A percentile compares a stretch with the other conserved stretches of the same genome.
These are phyloP conservation scores for Amaranthus palmeri DNA, from an alignment of 148 eudicot genomes.

Conservation along the genomic window DNA sequence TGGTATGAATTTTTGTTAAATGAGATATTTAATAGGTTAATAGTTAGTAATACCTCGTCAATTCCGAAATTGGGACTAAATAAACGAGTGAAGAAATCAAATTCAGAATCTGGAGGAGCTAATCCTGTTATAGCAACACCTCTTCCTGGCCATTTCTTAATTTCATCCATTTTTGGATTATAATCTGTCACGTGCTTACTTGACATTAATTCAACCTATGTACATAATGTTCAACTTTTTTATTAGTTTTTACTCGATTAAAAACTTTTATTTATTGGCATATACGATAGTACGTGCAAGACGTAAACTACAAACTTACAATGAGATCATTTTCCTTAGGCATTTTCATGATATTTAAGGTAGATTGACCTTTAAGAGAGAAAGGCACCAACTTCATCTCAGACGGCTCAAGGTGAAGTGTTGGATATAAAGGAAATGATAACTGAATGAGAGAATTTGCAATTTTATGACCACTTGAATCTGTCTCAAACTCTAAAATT, in stretches of 20 bases:
- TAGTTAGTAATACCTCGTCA: neutral
- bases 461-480: neutral
- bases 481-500: neutral
- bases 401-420: neutral
- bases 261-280: too few relatives aligned
- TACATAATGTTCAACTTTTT: neutral
- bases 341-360: neutral
- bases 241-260: too few relatives aligned
- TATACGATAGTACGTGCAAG: too few relatives aligned
- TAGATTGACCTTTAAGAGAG: neutral
- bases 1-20: too few relatives aligned
- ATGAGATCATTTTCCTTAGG: conserved; percentile 4
- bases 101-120: neutral
- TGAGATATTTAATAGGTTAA: too few relatives aligned
- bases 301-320: neutral
- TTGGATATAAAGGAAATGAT: neutral
- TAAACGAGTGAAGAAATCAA: neutral
- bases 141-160: neutral
- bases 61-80: neutral
- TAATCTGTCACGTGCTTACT: neutral
- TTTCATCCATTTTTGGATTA: neutral
- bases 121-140: neutral
- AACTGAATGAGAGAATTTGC: neutral
- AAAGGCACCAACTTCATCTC: neutral
- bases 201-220: neutral